Evolutionary conservation across 2,329 filamentous ascomycete genomes (phyloP).

Genomic region (Fusarium poae): DNA sequence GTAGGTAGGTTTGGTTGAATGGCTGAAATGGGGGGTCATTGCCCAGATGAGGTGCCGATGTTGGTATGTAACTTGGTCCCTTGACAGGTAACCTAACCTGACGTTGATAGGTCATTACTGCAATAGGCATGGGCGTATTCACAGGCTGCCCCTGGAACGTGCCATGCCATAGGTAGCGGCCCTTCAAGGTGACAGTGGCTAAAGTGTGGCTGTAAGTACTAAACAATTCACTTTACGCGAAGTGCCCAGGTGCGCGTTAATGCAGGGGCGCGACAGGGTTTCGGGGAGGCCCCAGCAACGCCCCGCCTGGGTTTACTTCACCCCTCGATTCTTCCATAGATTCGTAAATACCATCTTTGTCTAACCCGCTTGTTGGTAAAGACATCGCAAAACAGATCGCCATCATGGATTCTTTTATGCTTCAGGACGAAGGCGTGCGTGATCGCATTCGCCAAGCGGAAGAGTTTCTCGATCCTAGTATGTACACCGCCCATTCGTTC

Average conservation of each 20-base stretch:
- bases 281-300: constrained; percentile 36
- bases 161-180: neutral
- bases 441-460: constrained; percentile 88
- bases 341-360: constrained; percentile 19
- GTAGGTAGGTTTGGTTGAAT: constrained; percentile 8
- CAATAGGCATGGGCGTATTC: constrained; percentile 18
- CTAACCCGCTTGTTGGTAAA: constrained; percentile 22
- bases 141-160: constrained; percentile 2
- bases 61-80: constrained; percentile 9
- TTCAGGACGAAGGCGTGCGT: constrained; percentile 85
- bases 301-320: constrained; percentile 34
- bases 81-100: neutral
- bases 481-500: constrained; percentile 49
- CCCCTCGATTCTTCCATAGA: constrained; percentile 38
- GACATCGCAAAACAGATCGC: constrained; percentile 17
- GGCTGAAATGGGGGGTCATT: constrained; percentile 8
- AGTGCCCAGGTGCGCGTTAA: constrained; percentile 32
- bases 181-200: neutral
- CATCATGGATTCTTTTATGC: constrained; percentile 78
- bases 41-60: constrained; percentile 1
- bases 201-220: too few relatives aligned
- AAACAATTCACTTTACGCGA: constrained; percentile 47
- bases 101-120: constrained; percentile 31
- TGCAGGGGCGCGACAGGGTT: constrained; percentile 35
- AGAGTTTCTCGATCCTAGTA: constrained; percentile 95